phyloP scores from a whole-genome alignment of 2,329 filamentous ascomycete species.

The Aspergillus chevalieri region DNA sequence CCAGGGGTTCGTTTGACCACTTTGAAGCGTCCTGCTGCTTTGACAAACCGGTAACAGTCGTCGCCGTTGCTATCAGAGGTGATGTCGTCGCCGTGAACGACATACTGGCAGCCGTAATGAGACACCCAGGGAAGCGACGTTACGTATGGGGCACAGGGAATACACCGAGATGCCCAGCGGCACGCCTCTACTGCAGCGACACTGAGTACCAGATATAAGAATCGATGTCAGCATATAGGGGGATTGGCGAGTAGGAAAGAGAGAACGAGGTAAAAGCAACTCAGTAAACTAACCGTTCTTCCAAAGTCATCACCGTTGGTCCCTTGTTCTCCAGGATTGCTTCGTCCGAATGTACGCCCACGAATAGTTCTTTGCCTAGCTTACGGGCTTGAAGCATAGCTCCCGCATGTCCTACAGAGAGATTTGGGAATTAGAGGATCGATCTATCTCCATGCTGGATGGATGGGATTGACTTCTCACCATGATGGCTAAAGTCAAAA shows the following conservation, averaged over 20 bases:
- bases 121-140: slow-evolving; percentile 90
- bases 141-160: slow-evolving; percentile 87
- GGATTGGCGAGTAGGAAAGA: background rate
- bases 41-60: slow-evolving; percentile 97
- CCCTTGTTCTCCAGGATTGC: slow-evolving; percentile 95
- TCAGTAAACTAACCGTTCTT: slow-evolving; percentile 61
- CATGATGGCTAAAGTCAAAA: slow-evolving; percentile 98
- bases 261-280: background rate
- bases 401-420: slow-evolving; percentile 71
- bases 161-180: slow-evolving; percentile 81
- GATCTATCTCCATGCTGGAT: slow-evolving; percentile 1
- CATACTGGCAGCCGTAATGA: slow-evolving; percentile 91
- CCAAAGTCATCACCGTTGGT: slow-evolving; percentile 90
- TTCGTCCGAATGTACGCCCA: slow-evolving; percentile 93
- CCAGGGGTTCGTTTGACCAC: slow-evolving; percentile 94
- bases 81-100: slow-evolving; percentile 95
- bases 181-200: slow-evolving; percentile 89
- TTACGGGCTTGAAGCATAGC: slow-evolving; percentile 94
- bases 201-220: slow-evolving; percentile 37
- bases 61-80: slow-evolving; percentile 89
- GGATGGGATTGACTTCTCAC: slow-evolving; percentile 39
- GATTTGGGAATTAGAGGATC: slow-evolving; percentile 4
- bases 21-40: slow-evolving; percentile 87
- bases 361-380: slow-evolving; percentile 78
- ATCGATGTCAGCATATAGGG: slow-evolving; percentile 1